Conservation (phyloP, 306 rosid genomes). For the Trichosanthes cucumerina region DNA sequence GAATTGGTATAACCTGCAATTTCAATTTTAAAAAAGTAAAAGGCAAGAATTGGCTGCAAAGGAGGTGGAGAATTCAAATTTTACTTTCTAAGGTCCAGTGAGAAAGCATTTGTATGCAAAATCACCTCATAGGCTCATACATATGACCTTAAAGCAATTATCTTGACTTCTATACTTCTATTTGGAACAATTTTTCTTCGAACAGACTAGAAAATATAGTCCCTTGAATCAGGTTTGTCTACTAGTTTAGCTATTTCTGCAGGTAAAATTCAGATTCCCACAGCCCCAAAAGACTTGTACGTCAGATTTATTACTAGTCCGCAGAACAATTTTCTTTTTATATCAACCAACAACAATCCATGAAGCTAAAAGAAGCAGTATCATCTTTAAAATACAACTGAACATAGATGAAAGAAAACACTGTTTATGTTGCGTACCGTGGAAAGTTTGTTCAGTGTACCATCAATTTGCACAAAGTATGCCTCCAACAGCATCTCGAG, state of each 20-base stretch:
- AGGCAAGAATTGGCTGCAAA: not conserved
- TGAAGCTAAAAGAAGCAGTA: not conserved
- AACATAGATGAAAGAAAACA: not conserved
- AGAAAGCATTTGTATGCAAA: not conserved
- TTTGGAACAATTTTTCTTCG: not conserved
- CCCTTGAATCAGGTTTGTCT: not conserved
- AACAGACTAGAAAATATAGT: not conserved
- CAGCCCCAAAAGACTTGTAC: not conserved
- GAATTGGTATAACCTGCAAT: not conserved
- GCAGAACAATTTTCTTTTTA: not conserved
- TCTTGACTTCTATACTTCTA: not conserved
- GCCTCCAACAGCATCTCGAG: constrained; percentile 99
- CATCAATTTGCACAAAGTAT: constrained; percentile 91
- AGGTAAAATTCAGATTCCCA: not conserved
- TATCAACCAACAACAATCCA: not conserved
- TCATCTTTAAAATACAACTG: not conserved
- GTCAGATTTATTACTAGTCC: not conserved
- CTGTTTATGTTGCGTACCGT: constrained; percentile 26
- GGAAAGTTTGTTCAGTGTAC: constrained; percentile 67
- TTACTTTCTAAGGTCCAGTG: not conserved
- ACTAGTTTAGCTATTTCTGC: not conserved
- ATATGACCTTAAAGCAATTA: not conserved
- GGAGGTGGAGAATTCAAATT: not conserved
- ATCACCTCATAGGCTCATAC: not conserved
- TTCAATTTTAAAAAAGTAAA: not conserved